A percentile compares a stretch with the other conserved stretches of the same genome.
These are phyloP conservation scores for Aspergillus floridensis DNA, from an alignment of 2,329 filamentous ascomycete species.

Conservation along the genomic window DNA sequence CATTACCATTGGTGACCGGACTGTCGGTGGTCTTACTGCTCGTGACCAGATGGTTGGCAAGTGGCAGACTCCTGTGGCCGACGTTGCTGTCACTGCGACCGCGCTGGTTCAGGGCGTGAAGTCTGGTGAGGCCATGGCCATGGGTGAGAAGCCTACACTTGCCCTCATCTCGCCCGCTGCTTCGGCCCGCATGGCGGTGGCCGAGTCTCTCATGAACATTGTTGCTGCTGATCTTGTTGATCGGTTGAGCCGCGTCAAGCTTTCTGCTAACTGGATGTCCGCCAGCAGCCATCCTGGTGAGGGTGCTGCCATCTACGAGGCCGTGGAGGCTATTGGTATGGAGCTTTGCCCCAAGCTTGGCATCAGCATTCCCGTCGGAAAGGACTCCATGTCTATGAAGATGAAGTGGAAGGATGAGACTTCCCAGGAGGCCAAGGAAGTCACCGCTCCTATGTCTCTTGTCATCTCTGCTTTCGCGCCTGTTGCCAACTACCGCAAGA, in stretches of 20 bases:
- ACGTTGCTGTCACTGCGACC: conserved; percentile 88
- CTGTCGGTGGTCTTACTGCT: conserved; percentile 82
- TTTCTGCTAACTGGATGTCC: conserved; percentile 99
- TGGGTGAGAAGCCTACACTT: conserved; percentile 87
- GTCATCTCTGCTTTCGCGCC: conserved; percentile 88
- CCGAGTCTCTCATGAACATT: conserved; percentile 88
- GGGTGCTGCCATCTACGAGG: conserved; percentile 87
- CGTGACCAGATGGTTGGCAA: conserved; percentile 95
- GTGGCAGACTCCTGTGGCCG: conserved; percentile 91
- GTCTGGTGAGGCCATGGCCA: conserved; percentile 94
- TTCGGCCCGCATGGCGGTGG: conserved; percentile 94
- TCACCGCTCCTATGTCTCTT: conserved; percentile 86
- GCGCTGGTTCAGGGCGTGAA: conserved; percentile 69
- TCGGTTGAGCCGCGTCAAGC: conserved; percentile 72
- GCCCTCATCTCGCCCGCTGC: conserved; percentile 86
- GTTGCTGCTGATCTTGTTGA: conserved; percentile 74
- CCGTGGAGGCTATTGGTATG: conserved; percentile 88
- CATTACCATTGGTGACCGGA: conserved; percentile 92
- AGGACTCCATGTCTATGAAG: conserved; percentile 99
- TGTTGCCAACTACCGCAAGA: conserved; percentile 76
- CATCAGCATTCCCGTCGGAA: conserved; percentile 91
- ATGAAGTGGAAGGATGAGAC: conserved; percentile 81
- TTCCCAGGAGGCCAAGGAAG: conserved; percentile 69
- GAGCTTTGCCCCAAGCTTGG: conserved; percentile 87
- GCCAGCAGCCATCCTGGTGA: conserved; percentile 92